Percentiles rank a stretch among this genome's conserved stretches.
Conservation (phyloP, 192 early-diverging fungal species). For the Paraglomus occultum region DNA sequence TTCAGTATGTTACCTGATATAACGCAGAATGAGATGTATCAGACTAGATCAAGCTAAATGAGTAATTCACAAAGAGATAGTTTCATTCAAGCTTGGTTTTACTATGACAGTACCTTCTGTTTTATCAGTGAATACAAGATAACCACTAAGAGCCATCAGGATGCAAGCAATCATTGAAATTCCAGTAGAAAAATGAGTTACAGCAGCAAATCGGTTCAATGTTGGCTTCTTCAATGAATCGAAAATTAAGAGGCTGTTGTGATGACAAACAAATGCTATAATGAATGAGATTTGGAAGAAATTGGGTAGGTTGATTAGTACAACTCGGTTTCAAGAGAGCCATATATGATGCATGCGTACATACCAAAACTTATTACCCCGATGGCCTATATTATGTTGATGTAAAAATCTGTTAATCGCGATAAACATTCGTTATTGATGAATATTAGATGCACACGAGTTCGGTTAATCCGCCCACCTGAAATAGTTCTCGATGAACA, state of each 20-base stretch:
- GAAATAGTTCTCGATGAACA: conserved; percentile 58
- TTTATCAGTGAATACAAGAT: conserved; percentile 78
- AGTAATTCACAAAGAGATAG: background rate
- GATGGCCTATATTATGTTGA: conserved; percentile 50
- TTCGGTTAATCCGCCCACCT: conserved; percentile 35
- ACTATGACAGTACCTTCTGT: conserved; percentile 57
- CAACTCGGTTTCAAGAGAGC: background rate
- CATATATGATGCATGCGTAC: background rate
- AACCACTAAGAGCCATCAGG: conserved; percentile 71
- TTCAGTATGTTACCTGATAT: conserved; percentile 79
- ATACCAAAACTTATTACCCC: conserved; percentile 89
- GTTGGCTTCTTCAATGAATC: conserved; percentile 81
- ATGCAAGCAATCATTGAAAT: conserved; percentile 72
- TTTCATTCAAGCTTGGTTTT: background rate
- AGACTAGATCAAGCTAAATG: background rate
- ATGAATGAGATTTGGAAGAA: background rate
- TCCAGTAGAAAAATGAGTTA: conserved; percentile 77
- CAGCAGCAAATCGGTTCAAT: conserved; percentile 77
- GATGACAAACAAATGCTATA: conserved; percentile 90
- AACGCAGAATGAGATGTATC: conserved; percentile 3
- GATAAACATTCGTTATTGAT: conserved; percentile 19
- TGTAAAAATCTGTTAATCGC: conserved; percentile 2
- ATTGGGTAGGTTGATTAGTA: background rate
- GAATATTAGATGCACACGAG: background rate
- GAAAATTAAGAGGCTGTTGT: conserved; percentile 93